Percentiles rank a stretch among this genome's conserved stretches.
Evolutionary conservation across 306 rosid genomes (phyloP).

Genomic region (Medicago ruthenica): DNA sequence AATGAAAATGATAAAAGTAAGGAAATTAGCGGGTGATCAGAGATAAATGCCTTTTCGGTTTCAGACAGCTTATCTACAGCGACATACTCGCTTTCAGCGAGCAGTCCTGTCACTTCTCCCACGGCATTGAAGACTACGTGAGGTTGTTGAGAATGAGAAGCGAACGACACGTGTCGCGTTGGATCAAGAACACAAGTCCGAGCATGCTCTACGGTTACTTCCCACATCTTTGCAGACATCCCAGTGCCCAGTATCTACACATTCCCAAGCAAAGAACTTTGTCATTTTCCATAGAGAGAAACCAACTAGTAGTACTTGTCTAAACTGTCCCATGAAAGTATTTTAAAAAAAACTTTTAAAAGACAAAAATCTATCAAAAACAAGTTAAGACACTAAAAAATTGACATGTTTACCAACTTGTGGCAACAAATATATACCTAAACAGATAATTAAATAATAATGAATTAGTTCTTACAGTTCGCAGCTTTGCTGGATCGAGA

Average conservation of each 20-base stretch:
- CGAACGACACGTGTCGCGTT: conserved; percentile 54
- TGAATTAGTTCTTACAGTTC: conserved; percentile 66
- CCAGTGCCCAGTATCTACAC: conserved; percentile 92
- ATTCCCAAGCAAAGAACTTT: conserved; percentile 41
- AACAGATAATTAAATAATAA: conserved; percentile 5
- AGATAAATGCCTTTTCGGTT: conserved; percentile 73
- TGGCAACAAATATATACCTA: not conserved
- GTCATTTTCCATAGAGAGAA: conserved; percentile 36
- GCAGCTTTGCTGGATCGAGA: conserved; percentile 76
- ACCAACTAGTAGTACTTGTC: conserved; percentile 14
- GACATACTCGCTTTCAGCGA: conserved; percentile 68
- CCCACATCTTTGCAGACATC: conserved; percentile 99
- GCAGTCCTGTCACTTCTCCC: conserved; percentile 80
- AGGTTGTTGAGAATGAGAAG: conserved; percentile 59
- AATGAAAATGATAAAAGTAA: conserved; percentile 24
- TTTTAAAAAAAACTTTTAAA: conserved; percentile 33
- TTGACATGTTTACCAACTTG: conserved; percentile 4
- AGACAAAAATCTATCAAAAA: conserved; percentile 7
- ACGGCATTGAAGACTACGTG: conserved; percentile 88
- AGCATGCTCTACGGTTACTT: conserved; percentile 91
- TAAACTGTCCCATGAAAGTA: not conserved
- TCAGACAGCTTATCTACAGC: conserved; percentile 78
- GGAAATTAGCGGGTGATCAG: conserved; percentile 35
- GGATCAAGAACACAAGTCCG: conserved; percentile 75
- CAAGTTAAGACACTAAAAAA: conserved; percentile 7